Evolutionary conservation across 192 early-diverging fungal genomes (phyloP).

Genomic region (Haplosporangium gracile): DNA sequence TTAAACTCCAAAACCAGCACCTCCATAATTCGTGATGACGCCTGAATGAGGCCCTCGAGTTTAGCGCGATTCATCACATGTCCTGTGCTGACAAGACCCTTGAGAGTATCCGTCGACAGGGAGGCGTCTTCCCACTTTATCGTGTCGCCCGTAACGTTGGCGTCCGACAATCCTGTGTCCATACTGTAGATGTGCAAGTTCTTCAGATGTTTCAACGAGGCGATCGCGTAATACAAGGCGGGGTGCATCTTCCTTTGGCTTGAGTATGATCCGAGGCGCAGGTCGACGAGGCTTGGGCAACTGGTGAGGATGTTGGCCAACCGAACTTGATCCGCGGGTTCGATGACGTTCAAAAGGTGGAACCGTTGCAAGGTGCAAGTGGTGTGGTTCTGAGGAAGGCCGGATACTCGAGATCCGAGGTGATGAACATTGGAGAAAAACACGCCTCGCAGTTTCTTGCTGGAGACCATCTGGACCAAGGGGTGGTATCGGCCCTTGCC

Average conservation of each 20-base stretch:
- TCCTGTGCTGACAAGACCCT: not conserved
- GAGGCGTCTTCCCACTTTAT: not conserved
- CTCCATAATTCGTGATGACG: not conserved
- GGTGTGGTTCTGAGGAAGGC: not conserved
- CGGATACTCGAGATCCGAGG: not conserved
- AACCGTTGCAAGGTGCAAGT: not conserved
- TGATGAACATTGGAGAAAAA: conserved; percentile 1
- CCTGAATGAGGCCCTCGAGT: not conserved
- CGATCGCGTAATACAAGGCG: not conserved
- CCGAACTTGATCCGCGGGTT: not conserved
- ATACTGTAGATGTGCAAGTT: not conserved
- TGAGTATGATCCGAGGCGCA: not conserved
- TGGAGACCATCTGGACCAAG: not conserved
- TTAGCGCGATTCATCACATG: not conserved
- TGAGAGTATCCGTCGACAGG: not conserved
- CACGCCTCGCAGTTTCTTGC: not conserved
- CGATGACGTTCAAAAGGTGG: conserved; percentile 3
- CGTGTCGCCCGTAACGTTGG: not conserved
- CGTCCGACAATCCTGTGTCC: not conserved
- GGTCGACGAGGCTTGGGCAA: not conserved
- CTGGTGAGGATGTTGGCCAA: not conserved
- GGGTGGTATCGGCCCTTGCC: conserved; percentile 26
- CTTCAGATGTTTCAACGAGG: not conserved
- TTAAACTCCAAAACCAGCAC: not conserved
- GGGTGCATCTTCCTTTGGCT: not conserved